Conservation (phyloP, 345 rosid species). For the Microcos paniculata region DNA sequence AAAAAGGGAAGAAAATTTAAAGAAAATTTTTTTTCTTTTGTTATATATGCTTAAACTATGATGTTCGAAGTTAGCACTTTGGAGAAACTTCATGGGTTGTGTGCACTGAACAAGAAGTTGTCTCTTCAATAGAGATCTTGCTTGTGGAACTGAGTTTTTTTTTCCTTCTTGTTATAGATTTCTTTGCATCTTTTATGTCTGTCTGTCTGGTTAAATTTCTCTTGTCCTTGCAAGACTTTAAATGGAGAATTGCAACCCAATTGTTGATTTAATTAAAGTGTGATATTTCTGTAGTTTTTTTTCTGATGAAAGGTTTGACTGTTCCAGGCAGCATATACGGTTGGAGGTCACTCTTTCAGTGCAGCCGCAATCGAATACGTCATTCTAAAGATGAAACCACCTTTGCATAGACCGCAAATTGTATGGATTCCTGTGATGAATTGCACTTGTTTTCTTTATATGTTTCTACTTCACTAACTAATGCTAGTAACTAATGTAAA, state of each 20-base stretch:
- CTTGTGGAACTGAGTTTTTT: background rate
- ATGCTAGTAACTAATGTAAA: slow-evolving; percentile 8
- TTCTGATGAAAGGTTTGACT: slow-evolving; percentile 11
- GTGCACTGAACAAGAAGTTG: background rate
- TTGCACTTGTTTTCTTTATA: slow-evolving; percentile 4
- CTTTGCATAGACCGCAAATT: slow-evolving; percentile 79
- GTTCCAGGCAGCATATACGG: slow-evolving; percentile 84
- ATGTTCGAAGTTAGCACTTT: background rate
- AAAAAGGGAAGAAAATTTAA: background rate
- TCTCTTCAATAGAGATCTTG: background rate
- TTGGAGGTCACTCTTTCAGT: slow-evolving; percentile 86
- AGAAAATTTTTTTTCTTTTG: too few species aligned
- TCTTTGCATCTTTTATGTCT: background rate
- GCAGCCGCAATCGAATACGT: slow-evolving; percentile 77
- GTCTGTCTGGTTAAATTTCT: background rate
- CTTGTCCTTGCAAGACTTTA: background rate
- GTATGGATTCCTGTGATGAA: slow-evolving; percentile 33
- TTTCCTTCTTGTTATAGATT: background rate
- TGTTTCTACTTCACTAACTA: slow-evolving; percentile 1
- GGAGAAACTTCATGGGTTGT: background rate
- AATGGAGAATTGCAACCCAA: background rate
- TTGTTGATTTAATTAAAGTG: background rate
- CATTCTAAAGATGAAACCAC: slow-evolving; percentile 85
- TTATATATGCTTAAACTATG: background rate
- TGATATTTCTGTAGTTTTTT: background rate